These are phyloP conservation scores for Boletus rubroflammeus DNA, from an alignment of 768 basidiomycete species.

Conservation along the genomic window DNA sequence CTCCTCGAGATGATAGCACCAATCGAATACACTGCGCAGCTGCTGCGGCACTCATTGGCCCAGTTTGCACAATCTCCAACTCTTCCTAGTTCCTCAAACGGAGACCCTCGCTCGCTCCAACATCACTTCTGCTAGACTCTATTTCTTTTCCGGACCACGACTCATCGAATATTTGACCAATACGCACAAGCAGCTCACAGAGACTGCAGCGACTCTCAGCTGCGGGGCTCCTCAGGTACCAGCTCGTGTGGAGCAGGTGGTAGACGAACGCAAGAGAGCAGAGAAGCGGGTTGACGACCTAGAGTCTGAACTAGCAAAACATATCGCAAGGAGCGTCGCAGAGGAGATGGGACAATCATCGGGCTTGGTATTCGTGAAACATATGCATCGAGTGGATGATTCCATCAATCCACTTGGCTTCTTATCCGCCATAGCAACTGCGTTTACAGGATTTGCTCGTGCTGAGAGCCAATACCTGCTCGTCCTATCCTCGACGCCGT, in stretches of 20 bases:
- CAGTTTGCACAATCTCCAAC: constrained; percentile 65
- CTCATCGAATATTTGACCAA: constrained; percentile 59
- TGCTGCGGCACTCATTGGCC: constrained; percentile 87
- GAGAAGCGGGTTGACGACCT: constrained; percentile 69
- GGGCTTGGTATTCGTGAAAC: constrained; percentile 38
- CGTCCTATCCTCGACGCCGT: constrained; percentile 60
- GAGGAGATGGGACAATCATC: constrained; percentile 33
- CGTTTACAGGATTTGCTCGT: constrained; percentile 33
- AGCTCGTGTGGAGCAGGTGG: constrained; percentile 61
- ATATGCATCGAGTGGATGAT: constrained; percentile 62
- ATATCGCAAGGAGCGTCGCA: constrained; percentile 42
- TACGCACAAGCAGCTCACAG: constrained; percentile 52
- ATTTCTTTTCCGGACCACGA: constrained; percentile 81
- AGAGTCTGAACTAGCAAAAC: constrained; percentile 58
- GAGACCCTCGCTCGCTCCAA: constrained; percentile 60
- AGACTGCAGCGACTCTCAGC: constrained; percentile 58
- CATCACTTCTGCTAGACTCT: constrained; percentile 66
- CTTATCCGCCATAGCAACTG: constrained; percentile 52
- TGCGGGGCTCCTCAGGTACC: constrained; percentile 66
- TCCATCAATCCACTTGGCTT: constrained; percentile 54
- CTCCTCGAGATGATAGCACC: constrained; percentile 6
- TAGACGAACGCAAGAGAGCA: constrained; percentile 62
- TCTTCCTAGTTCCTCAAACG: constrained; percentile 69
- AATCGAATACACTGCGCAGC: constrained; percentile 32
- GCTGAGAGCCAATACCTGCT: constrained; percentile 39